Base-by-base conservation (phyloP, 2,329 filamentous ascomycete genomes). In the Fusarium sp. region DNA sequence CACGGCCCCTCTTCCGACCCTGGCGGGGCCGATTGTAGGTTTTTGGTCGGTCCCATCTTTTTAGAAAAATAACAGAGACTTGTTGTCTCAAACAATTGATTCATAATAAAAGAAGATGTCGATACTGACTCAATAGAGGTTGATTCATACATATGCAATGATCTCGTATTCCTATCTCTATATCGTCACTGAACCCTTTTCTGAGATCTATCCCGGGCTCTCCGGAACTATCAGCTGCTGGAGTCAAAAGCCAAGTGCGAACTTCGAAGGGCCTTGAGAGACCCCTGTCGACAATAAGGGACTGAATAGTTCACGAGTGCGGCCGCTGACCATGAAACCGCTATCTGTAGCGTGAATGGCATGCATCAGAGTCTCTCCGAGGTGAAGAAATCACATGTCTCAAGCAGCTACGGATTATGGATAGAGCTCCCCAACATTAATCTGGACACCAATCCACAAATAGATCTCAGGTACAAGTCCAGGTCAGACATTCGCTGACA, bases 401-500 rank as follows among this genome's bases (percentile, higher is more conserved):
- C 29, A 33, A 28, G 42, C 44, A 55, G 16, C n/a, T 42, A 37
- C 48, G 46, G 23, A 63, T 31, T 42, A 37, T 44, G 46, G 23
- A 63, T 31, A 44, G 46, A 61, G 35, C 28, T 68, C 38, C 29
- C 39, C 43, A 48, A 20, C 46, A 55, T 39, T 28, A 41, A 58
- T 46, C 39, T 55, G 23, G 38, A 24, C 56, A 44, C 49, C 29
- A 44, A 43, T 38, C 61, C 61, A 47, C 56, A 66, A 61, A 55
- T 66, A 68, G 60, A 59, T 61, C 46, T 55, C 62, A 70, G 62
- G 66, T 44, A 57, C 66, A 61, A 20, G 31, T 13, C 33, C 41
- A 29, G 24, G 44, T 53, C 49, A 65, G 44, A 57, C 66, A 66
- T 44, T 33, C 54, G 52, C 57, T 69, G 66, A 70, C 66, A 69